phyloP scores from a whole-genome alignment of 768 basidiomycete genomes.

The Leccinum subtestaceum region DNA sequence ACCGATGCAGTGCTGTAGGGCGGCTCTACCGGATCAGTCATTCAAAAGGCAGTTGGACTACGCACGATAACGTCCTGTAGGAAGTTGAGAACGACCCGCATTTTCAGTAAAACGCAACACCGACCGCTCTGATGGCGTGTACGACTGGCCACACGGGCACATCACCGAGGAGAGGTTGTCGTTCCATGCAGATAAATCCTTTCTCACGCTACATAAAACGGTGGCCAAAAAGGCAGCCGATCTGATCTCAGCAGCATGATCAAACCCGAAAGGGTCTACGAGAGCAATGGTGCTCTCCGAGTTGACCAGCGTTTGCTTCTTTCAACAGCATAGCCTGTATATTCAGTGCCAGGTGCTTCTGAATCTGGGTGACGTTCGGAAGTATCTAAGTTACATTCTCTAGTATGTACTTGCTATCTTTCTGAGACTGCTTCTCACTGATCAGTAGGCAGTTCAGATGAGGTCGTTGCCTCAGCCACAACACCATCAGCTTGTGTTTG shows the following conservation, averaged over 20 bases:
- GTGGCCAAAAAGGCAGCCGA: not conserved
- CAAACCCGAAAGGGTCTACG: too few relatives aligned
- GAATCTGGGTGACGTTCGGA: too few relatives aligned
- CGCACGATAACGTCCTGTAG: constrained; percentile 60
- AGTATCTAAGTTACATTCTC: not conserved
- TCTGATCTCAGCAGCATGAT: too few relatives aligned
- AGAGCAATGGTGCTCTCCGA: too few relatives aligned
- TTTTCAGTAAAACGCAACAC: not conserved
- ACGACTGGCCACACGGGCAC: constrained; percentile 80
- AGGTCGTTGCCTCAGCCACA: not conserved
- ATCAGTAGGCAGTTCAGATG: not conserved
- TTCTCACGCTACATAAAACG: not conserved
- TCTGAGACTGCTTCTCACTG: not conserved
- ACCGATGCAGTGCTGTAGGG: constrained; percentile 67
- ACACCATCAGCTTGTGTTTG: not conserved
- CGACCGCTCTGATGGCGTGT: constrained; percentile 67
- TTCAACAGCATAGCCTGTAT: too few relatives aligned
- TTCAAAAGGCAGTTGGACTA: not conserved
- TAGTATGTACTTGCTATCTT: not conserved
- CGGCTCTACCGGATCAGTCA: constrained; percentile 5
- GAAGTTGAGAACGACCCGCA: constrained; percentile 13
- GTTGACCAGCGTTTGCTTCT: too few relatives aligned
- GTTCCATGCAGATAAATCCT: constrained; percentile 24
- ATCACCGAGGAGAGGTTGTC: constrained; percentile 42
- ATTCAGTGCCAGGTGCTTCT: too few relatives aligned